Evolutionary conservation across 805 yeast genomes (phyloP), one percentile per base, ranked within the genome.

Genomic region (Schizosaccharomyces octosporus): DNA sequence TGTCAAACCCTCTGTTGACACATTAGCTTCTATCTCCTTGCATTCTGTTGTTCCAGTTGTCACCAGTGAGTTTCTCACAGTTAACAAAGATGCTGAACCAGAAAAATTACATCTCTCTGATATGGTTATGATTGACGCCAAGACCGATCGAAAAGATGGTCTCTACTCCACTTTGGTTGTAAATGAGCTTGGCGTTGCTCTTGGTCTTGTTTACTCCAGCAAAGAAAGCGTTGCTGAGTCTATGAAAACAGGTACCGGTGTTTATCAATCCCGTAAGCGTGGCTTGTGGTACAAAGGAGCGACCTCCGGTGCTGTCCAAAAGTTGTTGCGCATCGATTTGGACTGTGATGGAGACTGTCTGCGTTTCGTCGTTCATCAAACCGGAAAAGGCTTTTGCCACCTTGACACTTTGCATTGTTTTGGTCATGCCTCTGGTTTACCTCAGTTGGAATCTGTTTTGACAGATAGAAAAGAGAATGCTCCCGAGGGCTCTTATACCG

Each of bases 251-350:
- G 78, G 80, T 60, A 81, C 86, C 9, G 98, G 98, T 63, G 95
- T 93, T 1, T 93, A 93, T 72, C 96, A 85, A 72, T 87, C 96
- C 7, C 83, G 98, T 67, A 75, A 78, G 62, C 82, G 87, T 64
- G 97, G 95, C 55, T 77, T 93, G 63, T 93, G 98, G 98, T 85
- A 83, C 71, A 93, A 93, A 72, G 98, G 98, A 39, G 84, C 84
- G 62, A 86, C 96, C 1, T 85, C 95, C n/a, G 98, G 98, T 24
- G 95, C 95, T 61, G 86, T 94, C 1, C 98, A 93, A 73, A 76
- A 77, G 66, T 76, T 93, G 59, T 66, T 84, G 29, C 73, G 76
- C 55, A 71, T 93, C 62, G 83, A 81, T 61, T 72, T 80, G 64
- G 98, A 93, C 73, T 93, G 98, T 72, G 98, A 93, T 72, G 81